Conservation (phyloP, 2,329 filamentous ascomycete species). For the Coniella vitis region DNA sequence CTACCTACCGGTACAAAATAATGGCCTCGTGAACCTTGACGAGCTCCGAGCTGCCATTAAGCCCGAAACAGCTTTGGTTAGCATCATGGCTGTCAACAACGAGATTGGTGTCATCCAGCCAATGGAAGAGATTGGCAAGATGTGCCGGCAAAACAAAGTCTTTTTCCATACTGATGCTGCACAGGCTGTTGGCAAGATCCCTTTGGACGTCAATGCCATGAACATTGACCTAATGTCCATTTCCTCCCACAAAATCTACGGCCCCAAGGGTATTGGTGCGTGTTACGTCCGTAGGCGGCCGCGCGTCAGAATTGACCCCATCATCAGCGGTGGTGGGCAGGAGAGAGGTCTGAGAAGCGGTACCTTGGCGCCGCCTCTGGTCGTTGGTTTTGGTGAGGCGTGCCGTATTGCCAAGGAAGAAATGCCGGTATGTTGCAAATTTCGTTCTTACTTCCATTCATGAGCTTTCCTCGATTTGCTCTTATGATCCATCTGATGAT, state of each 20-base stretch:
- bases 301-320: constrained; percentile 86
- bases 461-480: background rate
- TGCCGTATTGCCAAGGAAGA: constrained; percentile 88
- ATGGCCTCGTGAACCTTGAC: constrained; percentile 78
- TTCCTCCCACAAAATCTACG: constrained; percentile 97
- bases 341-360: constrained; percentile 92
- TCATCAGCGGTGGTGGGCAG: constrained; percentile 94
- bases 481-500: constrained; percentile 59
- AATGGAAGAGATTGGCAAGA: constrained; percentile 82
- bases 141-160: constrained; percentile 85
- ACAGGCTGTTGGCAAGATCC: constrained; percentile 98
- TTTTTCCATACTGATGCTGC: constrained; percentile 98
- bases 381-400: constrained; percentile 91
- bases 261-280: constrained; percentile 92
- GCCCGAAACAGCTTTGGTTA: constrained; percentile 86
- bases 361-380: constrained; percentile 80
- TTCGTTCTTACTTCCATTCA: background rate
- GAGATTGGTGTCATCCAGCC: constrained; percentile 99
- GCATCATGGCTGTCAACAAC: constrained; percentile 99
- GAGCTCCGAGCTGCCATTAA: constrained; percentile 83
- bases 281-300: constrained; percentile 92
- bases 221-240: constrained; percentile 99
- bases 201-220: constrained; percentile 93
- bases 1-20: constrained; percentile 85
- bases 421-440: constrained; percentile 67